Evolutionary conservation across 768 basidiomycete species (phyloP).

Genomic region (Hebeloma cylindrosporum): DNA sequence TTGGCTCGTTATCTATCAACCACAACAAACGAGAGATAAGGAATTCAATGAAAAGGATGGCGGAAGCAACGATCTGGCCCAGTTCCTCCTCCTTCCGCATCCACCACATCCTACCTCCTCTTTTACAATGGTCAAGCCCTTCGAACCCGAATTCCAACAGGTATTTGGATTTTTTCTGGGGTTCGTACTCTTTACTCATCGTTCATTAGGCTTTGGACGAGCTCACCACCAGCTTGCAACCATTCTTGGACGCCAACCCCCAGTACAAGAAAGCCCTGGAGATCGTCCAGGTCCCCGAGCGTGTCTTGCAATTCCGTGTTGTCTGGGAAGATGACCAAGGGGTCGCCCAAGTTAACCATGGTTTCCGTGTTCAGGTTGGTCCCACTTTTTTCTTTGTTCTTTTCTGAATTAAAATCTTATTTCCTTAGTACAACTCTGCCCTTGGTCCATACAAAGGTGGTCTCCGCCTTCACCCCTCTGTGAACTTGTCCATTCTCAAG

Average conservation of each 20-base stretch:
- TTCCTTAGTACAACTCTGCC: slow-evolving; percentile 66
- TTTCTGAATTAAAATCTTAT: not conserved
- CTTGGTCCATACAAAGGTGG: slow-evolving; percentile 81
- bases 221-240: slow-evolving; percentile 59
- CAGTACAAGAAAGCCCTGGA: slow-evolving; percentile 67
- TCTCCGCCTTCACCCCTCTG: slow-evolving; percentile 74
- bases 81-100: slow-evolving; percentile 9
- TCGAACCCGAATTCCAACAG: slow-evolving; percentile 73
- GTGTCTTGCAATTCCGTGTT: slow-evolving; percentile 67
- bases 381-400: not conserved
- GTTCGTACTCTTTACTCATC: not conserved
- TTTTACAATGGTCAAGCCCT: slow-evolving; percentile 41
- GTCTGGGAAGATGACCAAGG: slow-evolving; percentile 76
- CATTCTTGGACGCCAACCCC: slow-evolving; percentile 67
- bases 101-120: slow-evolving; percentile 1
- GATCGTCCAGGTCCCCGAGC: slow-evolving; percentile 58
- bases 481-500: slow-evolving; percentile 81
- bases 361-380: slow-evolving; percentile 70
- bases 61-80: slow-evolving; percentile 4
- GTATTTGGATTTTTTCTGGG: slow-evolving; percentile 21
- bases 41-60: slow-evolving; percentile 20
- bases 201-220: slow-evolving; percentile 57
- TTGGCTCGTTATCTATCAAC: slow-evolving; percentile 15
- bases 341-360: slow-evolving; percentile 64
- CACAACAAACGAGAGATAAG: slow-evolving; percentile 25